Conservation (phyloP, 805 yeast genomes). For the Kodamaea kakaduensis region DNA sequence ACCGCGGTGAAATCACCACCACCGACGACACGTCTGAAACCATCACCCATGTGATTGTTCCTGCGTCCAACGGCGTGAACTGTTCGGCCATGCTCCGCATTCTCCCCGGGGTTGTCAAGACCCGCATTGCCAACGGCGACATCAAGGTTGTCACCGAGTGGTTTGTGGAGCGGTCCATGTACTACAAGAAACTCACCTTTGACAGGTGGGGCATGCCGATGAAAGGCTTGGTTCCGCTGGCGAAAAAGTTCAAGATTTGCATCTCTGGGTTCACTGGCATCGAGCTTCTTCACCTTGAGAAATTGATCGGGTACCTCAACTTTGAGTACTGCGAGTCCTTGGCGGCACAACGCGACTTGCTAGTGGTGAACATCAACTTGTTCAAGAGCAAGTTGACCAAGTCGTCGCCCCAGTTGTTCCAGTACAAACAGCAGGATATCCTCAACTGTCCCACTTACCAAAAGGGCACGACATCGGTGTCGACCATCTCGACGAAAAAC, state of each 20-base stretch:
- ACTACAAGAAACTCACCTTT: conserved; percentile 39
- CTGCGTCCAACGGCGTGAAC: conserved; percentile 28
- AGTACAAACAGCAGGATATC: conserved; percentile 29
- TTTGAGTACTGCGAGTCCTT: conserved; percentile 49
- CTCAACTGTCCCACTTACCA: conserved; percentile 33
- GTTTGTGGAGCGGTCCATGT: conserved; percentile 72
- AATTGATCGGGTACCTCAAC: conserved; percentile 54
- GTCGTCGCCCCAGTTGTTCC: conserved; percentile 42
- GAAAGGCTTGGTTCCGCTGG: conserved; percentile 25
- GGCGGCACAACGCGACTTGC: conserved; percentile 48
- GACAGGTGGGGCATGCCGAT: conserved; percentile 69
- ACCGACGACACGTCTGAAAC: conserved; percentile 17
- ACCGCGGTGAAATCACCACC: conserved; percentile 36
- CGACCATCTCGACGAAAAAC: conserved; percentile 43
- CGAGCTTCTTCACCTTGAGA: conserved; percentile 65
- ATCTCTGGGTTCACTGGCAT: conserved; percentile 77
- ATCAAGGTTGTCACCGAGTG: conserved; percentile 63
- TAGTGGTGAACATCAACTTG: conserved; percentile 50
- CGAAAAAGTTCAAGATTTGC: conserved; percentile 36
- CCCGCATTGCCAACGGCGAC: conserved; percentile 18
- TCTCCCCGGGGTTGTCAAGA: conserved; percentile 22
- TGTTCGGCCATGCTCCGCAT: conserved; percentile 23
- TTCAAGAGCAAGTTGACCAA: conserved; percentile 35
- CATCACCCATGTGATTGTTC: conserved; percentile 32
- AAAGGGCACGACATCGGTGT: conserved; percentile 30